phyloP scores from a whole-genome alignment of 2,329 filamentous ascomycete species.

The Alternaria triticina region DNA sequence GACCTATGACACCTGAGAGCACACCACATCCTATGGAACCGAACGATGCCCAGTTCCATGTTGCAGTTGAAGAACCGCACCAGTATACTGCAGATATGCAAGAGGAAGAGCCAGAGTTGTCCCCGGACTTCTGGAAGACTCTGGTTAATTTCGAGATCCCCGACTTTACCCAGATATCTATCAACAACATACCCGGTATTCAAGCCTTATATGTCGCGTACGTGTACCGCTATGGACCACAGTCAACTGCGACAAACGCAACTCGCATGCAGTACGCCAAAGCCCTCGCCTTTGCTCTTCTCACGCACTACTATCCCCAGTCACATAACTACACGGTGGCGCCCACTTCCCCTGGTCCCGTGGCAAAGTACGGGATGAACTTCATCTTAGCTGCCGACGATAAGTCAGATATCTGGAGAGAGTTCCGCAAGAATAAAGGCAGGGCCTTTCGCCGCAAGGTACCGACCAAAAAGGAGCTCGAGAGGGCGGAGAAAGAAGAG shows the following conservation, averaged over 20 bases:
- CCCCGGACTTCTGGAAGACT: not conserved
- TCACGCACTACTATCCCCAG: constrained; percentile 33
- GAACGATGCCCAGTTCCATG: not conserved
- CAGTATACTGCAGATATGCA: not conserved
- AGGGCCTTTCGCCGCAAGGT: constrained; percentile 2
- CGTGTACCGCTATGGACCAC: constrained; percentile 9
- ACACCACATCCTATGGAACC: not conserved
- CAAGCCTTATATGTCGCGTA: constrained; percentile 18
- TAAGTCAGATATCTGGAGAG: constrained; percentile 7
- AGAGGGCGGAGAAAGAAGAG: not conserved
- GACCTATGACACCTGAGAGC: not conserved
- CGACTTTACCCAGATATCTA: constrained; percentile 3
- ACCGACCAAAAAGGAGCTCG: not conserved
- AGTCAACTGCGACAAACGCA: constrained; percentile 3
- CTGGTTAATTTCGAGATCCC: constrained; percentile 6
- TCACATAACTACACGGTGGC: constrained; percentile 25
- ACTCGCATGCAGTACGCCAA: constrained; percentile 25
- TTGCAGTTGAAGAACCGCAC: not conserved
- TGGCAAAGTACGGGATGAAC: constrained; percentile 19
- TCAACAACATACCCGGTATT: constrained; percentile 15
- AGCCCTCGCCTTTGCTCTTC: constrained; percentile 20
- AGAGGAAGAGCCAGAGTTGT: not conserved
- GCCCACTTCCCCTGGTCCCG: constrained; percentile 8
- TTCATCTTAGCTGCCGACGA: constrained; percentile 16
- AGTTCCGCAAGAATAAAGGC: not conserved